phyloP scores from a whole-genome alignment of 768 basidiomycete species.

The Pholiota conissans region DNA sequence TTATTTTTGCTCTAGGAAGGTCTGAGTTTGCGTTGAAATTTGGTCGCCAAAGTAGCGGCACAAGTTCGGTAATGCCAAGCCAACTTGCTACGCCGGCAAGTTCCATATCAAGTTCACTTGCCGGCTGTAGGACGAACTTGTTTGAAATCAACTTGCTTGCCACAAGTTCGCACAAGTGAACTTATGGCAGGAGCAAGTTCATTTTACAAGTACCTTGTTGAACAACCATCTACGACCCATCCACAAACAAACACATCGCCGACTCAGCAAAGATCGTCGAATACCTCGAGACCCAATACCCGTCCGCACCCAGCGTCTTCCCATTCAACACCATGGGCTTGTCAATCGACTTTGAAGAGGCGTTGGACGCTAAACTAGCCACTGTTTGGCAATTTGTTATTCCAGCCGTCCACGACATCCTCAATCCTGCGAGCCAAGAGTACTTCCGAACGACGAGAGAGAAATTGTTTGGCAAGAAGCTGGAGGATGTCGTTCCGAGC shows the following conservation, averaged over 20 bases:
- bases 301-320: constrained; percentile 38
- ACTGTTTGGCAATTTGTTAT: constrained; percentile 2
- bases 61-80: no score
- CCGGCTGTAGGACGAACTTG: no score
- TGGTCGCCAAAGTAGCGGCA: no score
- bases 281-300: constrained; percentile 51
- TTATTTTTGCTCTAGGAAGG: no score
- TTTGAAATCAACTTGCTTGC: no score
- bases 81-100: no score
- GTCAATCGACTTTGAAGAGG: constrained; percentile 7
- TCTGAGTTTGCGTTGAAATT: no score
- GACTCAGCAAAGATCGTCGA: constrained; percentile 45
- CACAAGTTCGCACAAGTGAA: no score
- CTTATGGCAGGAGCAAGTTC: no score
- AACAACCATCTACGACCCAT: constrained; percentile 44
- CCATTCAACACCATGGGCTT: constrained; percentile 18
- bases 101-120: no score
- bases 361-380: background rate
- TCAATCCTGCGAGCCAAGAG: constrained; percentile 5
- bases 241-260: constrained; percentile 32
- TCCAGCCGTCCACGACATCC: background rate
- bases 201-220: no score
- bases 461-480: constrained; percentile 12
- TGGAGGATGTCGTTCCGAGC: constrained; percentile 20
- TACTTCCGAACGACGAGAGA: constrained; percentile 18